phyloP scores from a whole-genome alignment of 2,329 filamentous ascomycete genomes.

The Fusarium subtropicale region DNA sequence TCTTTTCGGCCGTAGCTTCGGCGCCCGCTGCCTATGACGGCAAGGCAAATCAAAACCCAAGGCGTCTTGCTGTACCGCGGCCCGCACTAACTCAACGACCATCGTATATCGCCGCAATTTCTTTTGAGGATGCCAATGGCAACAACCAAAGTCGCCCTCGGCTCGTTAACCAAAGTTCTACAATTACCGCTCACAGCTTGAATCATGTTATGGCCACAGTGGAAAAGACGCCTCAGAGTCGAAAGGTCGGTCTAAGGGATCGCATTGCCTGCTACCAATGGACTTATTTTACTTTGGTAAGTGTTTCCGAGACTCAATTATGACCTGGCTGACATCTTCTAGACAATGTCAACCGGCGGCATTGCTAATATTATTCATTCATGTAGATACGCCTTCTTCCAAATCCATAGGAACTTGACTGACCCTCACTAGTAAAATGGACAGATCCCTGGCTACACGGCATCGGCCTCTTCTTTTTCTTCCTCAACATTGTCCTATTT shows the following conservation, averaged over 20 bases:
- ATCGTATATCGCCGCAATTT: slow-evolving; percentile 32
- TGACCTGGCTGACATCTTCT: background rate
- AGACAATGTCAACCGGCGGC: slow-evolving; percentile 65
- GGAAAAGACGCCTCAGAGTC: slow-evolving; percentile 40
- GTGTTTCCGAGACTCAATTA: background rate
- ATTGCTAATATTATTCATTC: slow-evolving; percentile 65
- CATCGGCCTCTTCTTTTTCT: slow-evolving; percentile 70
- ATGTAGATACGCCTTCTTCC: slow-evolving; percentile 11
- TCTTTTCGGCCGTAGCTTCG: slow-evolving; percentile 40
- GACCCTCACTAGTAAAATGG: slow-evolving; percentile 42
- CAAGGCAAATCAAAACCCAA: background rate
- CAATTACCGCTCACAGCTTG: slow-evolving; percentile 41
- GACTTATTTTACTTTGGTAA: slow-evolving; percentile 78
- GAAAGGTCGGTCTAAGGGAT: slow-evolving; percentile 60
- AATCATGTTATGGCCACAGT: slow-evolving; percentile 52
- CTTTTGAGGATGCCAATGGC: slow-evolving; percentile 5
- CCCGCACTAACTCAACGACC: slow-evolving; percentile 35
- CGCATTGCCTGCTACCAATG: slow-evolving; percentile 69
- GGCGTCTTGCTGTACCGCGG: slow-evolving; percentile 9
- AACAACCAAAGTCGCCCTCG: slow-evolving; percentile 15
- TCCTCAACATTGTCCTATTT: slow-evolving; percentile 74
- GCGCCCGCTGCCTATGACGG: slow-evolving; percentile 14
- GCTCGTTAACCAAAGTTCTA: slow-evolving; percentile 26
- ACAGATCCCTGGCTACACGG: slow-evolving; percentile 65
- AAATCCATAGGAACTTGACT: background rate